Conservation (phyloP, 495 filamentous ascomycete species). For the Podospora anserina region DNA sequence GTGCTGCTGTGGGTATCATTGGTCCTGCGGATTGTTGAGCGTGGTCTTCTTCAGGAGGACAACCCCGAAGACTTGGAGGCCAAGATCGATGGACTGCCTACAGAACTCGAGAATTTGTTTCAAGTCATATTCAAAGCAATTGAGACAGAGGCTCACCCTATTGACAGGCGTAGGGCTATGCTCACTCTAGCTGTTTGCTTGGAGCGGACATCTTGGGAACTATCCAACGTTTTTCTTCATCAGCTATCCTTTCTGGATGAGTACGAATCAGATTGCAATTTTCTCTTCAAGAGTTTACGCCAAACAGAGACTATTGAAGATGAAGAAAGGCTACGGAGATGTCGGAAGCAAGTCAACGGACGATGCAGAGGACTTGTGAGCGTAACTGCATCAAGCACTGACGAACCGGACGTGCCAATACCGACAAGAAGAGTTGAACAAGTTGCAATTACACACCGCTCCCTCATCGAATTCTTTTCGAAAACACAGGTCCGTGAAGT, state of each 20-base stretch:
- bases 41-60: background rate
- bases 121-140: background rate
- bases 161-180: background rate
- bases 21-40: background rate
- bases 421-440: background rate
- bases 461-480: background rate
- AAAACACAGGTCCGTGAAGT: background rate
- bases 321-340: background rate
- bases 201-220: background rate
- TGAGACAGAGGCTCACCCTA: background rate
- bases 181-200: background rate
- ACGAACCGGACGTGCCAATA: background rate
- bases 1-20: background rate
- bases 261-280: background rate
- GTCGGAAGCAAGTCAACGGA: background rate
- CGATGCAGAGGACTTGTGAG: background rate
- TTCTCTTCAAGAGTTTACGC: background rate
- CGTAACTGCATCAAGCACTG: background rate
- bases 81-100: background rate
- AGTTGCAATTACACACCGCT: background rate
- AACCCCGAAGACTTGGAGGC: background rate
- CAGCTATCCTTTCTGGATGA: background rate
- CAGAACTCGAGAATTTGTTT: background rate
- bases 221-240: background rate
- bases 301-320: background rate